These are phyloP conservation scores for Nyssa sinensis DNA, from an alignment of 148 eudicot genomes.

Conservation along the genomic window DNA sequence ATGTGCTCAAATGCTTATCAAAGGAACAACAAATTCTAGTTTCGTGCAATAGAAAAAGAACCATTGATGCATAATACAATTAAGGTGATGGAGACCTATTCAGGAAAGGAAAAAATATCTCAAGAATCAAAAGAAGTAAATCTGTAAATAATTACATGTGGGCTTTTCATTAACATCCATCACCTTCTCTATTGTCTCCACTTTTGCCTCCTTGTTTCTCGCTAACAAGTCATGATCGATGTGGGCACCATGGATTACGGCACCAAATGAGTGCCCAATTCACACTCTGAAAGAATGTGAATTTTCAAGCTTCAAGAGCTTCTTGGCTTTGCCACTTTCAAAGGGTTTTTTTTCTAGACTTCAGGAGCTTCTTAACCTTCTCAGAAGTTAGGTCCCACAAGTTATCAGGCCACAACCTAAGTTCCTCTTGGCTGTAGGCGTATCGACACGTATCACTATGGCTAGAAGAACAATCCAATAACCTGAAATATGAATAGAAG, in stretches of 20 bases:
- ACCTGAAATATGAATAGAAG: no score
- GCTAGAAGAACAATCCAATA: no score
- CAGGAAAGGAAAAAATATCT: neutral
- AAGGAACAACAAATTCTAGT: slow-evolving; percentile 7
- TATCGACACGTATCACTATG: no score
- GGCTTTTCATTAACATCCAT: slow-evolving; percentile 60
- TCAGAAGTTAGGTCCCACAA: no score
- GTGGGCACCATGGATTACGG: slow-evolving; percentile 77
- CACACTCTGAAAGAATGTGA: slow-evolving; percentile 88
- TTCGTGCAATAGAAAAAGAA: slow-evolving; percentile 2
- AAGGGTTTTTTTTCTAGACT: no score
- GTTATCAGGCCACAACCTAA: no score
- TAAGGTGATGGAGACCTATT: neutral
- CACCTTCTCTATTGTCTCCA: slow-evolving; percentile 23
- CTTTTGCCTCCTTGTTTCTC: neutral
- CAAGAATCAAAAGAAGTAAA: slow-evolving; percentile 76
- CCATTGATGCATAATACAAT: slow-evolving; percentile 7
- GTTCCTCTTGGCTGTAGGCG: no score
- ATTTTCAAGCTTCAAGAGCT: no score
- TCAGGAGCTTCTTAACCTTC: no score
- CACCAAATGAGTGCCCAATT: slow-evolving; percentile 96
- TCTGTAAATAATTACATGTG: slow-evolving; percentile 68
- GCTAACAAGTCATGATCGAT: slow-evolving; percentile 19
- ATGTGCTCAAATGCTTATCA: neutral
- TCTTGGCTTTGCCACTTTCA: no score